phyloP scores from a whole-genome alignment of 2,329 filamentous ascomycete species.

The Colletotrichum tropicicola region DNA sequence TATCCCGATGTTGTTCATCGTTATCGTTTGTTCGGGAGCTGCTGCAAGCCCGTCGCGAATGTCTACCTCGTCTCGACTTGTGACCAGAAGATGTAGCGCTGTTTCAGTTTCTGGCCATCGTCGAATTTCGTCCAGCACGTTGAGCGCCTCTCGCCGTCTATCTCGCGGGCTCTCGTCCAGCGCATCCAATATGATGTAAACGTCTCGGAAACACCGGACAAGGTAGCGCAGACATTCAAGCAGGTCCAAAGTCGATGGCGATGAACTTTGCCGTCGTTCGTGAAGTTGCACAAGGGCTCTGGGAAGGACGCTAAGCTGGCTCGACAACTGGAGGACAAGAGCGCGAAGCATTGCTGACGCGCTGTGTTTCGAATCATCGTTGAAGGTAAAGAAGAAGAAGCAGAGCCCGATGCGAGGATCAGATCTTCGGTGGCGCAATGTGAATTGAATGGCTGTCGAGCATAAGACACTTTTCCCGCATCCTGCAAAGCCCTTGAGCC shows the following conservation, averaged over 20 bases:
- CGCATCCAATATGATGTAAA: constrained; percentile 47
- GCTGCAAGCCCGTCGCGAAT: constrained; percentile 36
- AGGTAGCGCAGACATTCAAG: constrained; percentile 34
- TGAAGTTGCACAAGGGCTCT: background rate
- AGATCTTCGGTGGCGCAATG: constrained; percentile 31
- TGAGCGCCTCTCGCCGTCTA: constrained; percentile 32
- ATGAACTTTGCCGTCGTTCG: background rate
- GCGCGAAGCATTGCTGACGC: constrained; percentile 41
- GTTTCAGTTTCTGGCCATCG: constrained; percentile 28
- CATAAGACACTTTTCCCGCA: constrained; percentile 50
- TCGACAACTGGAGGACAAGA: constrained; percentile 43
- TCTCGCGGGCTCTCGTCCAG: constrained; percentile 45
- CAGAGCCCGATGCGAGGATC: constrained; percentile 38
- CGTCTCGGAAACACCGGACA: constrained; percentile 37
- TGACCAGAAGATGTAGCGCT: constrained; percentile 43
- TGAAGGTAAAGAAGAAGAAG: constrained; percentile 52
- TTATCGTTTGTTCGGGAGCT: constrained; percentile 21
- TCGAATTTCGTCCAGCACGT: constrained; percentile 33
- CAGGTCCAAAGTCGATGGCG: background rate
- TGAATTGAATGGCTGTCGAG: constrained; percentile 44
- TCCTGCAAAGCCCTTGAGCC: constrained; percentile 49
- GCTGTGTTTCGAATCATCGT: constrained; percentile 43
- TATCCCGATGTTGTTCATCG: background rate
- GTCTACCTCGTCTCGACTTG: constrained; percentile 43
- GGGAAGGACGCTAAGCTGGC: constrained; percentile 13